Evolutionary conservation across 2,329 filamentous ascomycete genomes (phyloP).

Genomic region (Neopestalotiopsis clavispora): DNA sequence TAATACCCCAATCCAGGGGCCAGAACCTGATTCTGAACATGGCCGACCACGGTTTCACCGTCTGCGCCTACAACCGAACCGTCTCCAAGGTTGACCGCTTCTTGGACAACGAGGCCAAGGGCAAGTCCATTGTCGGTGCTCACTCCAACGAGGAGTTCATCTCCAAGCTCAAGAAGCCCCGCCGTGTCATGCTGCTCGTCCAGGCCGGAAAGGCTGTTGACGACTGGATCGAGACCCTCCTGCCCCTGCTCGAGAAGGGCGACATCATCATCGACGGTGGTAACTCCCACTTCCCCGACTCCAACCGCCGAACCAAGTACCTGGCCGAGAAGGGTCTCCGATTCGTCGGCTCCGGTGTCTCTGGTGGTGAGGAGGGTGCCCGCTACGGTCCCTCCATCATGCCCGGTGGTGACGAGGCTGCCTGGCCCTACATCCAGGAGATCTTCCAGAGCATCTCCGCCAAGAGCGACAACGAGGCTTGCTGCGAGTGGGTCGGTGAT

Average conservation of each 20-base stretch:
- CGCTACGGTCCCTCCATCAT: slow-evolving; percentile 97
- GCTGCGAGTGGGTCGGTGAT: slow-evolving; percentile 99
- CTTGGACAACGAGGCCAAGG: slow-evolving; percentile 89
- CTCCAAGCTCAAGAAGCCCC: slow-evolving; percentile 94
- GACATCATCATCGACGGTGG: slow-evolving; percentile 99
- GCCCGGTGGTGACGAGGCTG: slow-evolving; percentile 98
- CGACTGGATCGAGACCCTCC: slow-evolving; percentile 96
- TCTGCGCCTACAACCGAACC: slow-evolving; percentile 98
- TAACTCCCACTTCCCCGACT: slow-evolving; percentile 99
- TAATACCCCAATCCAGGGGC: slow-evolving; percentile 50
- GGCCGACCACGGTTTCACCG: slow-evolving; percentile 92
- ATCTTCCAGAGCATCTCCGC: slow-evolving; percentile 97
- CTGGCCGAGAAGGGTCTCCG: slow-evolving; percentile 85
- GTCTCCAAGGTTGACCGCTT: slow-evolving; percentile 97
- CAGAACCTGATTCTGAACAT: slow-evolving; percentile 91
- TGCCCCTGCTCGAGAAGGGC: slow-evolving; percentile 80
- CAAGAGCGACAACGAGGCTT: slow-evolving; percentile 96
- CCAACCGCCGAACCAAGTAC: slow-evolving; percentile 95
- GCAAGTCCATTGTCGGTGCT: slow-evolving; percentile 94
- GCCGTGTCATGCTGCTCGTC: slow-evolving; percentile 97
- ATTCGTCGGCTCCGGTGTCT: slow-evolving; percentile 97
- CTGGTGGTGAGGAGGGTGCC: slow-evolving; percentile 98
- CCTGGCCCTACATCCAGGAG: slow-evolving; percentile 98
- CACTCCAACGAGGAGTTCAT: slow-evolving; percentile 94
- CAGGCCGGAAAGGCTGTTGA: slow-evolving; percentile 98